Evolutionary conservation across 129 eudicot species (phyloP).

Genomic region (Logfia minima): DNA sequence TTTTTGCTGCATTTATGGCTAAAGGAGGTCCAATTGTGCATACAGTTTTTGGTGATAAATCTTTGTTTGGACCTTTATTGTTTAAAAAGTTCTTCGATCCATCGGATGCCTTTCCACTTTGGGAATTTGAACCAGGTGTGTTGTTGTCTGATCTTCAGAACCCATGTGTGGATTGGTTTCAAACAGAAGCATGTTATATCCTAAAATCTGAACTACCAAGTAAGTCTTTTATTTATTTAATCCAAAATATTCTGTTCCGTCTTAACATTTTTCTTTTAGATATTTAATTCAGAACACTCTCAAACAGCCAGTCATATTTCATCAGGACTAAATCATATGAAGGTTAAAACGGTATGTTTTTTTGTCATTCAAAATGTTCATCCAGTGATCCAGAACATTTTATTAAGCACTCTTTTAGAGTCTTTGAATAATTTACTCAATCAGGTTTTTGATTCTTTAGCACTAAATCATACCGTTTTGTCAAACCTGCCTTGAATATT

Average conservation of each 20-base stretch:
- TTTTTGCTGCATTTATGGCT: slow-evolving; percentile 41
- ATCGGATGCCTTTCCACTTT: slow-evolving; percentile 83
- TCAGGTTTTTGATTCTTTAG: neutral
- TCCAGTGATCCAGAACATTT: neutral
- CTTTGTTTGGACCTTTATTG: slow-evolving; percentile 77
- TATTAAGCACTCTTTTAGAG: neutral
- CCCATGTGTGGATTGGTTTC: slow-evolving; percentile 61
- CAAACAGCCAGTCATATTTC: neutral
- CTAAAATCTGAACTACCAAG: slow-evolving; percentile 68
- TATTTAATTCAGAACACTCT: neutral
- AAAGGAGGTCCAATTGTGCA: slow-evolving; percentile 45
- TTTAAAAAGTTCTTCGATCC: slow-evolving; percentile 88
- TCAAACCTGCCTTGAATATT: neutral
- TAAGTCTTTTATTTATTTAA: slow-evolving; percentile 20
- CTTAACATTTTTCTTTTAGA: neutral
- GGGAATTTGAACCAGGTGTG: slow-evolving; percentile 77
- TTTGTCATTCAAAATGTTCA: neutral
- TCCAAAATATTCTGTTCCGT: neutral
- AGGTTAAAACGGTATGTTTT: neutral
- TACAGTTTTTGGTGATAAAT: slow-evolving; percentile 53
- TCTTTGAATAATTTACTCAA: neutral
- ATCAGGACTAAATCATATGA: neutral
- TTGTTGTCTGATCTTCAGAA: slow-evolving; percentile 41
- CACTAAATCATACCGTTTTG: neutral
- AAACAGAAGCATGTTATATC: slow-evolving; percentile 51